Evolutionary conservation across 163 green algal genomes (phyloP).

Genomic region (Scenedesmus sp.): DNA sequence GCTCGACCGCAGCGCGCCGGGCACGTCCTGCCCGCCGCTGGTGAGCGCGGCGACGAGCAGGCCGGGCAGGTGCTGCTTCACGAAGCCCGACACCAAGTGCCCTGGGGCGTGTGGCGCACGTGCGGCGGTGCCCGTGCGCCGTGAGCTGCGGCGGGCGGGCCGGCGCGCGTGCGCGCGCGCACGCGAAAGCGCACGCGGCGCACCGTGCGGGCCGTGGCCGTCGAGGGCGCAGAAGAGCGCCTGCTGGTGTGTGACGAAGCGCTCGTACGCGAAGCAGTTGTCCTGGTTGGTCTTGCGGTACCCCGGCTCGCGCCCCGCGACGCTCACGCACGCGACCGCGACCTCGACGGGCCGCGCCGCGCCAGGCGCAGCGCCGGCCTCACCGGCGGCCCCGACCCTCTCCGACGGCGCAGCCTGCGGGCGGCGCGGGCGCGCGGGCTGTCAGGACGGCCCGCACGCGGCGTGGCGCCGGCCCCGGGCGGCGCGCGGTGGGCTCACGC

Average conservation of each 20-base stretch:
- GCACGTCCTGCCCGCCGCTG: neutral
- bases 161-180: no score
- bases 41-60: conserved; percentile 76
- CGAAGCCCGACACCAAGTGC: conserved; percentile 76
- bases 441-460: no score
- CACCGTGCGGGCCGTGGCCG: conserved; percentile 84
- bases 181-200: no score
- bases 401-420: no score
- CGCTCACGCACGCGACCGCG: conserved; percentile 78
- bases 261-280: conserved; percentile 84
- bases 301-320: conserved; percentile 74
- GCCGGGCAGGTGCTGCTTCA: conserved; percentile 81
- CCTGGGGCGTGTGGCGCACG: no score
- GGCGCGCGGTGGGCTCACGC: no score
- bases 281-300: conserved; percentile 90
- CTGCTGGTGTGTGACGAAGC: conserved; percentile 74
- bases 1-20: conserved; percentile 50
- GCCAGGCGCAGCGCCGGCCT: no score
- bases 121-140: no score
- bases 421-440: no score
- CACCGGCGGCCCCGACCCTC: no score
- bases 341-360: conserved; percentile 51
- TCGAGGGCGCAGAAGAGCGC: conserved; percentile 82
- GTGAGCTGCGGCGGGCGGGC: no score
- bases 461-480: no score